Evolutionary conservation across 1,284 basidiomycete species (phyloP), one percentile per base, ranked within the genome.

Genomic region (Trichosporon coremiiforme): DNA sequence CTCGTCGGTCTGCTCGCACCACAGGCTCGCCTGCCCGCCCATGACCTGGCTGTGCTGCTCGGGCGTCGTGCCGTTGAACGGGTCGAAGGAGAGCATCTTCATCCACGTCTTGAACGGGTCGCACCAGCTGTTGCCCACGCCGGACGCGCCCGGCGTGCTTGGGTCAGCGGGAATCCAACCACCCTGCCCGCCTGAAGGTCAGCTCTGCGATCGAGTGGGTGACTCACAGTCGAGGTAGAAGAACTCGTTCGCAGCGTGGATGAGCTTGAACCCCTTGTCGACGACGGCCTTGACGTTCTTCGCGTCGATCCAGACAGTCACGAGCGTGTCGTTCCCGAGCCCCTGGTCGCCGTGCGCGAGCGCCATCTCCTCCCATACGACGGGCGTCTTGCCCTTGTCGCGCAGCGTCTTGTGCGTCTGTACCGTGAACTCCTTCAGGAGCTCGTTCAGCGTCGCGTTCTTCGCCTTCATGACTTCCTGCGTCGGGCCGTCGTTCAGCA

Each of bases 21-120:
- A 94, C 1, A 94, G 84, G 3, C 90, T 86, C 33, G 89, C 87
- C 83, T 92, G 76, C 17, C 68, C 68, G 29, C 92, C 92, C 12
- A 92, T 82, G 25, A 93, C 86, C 65, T 89, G 86, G 8, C 82
- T 71, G 17, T 79, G 78, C 78, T 91, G 84, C 2, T 81, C 82
- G 4, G 77, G 75, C 0, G 87, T 87, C 41, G 92, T 80, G 76
- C 87, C 88, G 7, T 86, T 86, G 65, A 85, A 83, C 0, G 92
- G 92, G 80, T 93, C 87, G 82, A 93, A 94, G 1, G 74, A 73
- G 69, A 79, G 73, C 63, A 88, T 88, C 84, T 87, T 87, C 78
- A 89, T 87, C 90, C 91, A 93, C 3, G 88, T 88, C 82, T 91
- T 91, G 87, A 89, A 90, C 2, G 90, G 89, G 75, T 90, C 89